Evolutionary conservation across 2,329 filamentous ascomycete genomes (phyloP), one percentile per base, ranked within the genome.

Genomic region (Neofusicoccum kwambonambiense): DNA sequence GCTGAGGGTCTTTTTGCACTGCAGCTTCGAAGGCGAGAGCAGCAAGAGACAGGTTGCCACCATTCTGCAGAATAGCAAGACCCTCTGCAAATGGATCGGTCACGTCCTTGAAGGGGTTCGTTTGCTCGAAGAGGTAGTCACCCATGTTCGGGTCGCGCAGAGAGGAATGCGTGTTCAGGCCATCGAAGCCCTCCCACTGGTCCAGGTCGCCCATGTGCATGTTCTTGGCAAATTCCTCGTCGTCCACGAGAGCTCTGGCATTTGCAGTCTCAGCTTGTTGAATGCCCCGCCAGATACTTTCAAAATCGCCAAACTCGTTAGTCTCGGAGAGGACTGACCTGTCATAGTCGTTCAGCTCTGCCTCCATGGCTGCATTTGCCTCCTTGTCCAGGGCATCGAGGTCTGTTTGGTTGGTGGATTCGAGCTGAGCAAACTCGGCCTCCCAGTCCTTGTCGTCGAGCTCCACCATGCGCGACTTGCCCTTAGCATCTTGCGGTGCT

Each of bases 1-100:
- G 94, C 63, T 90, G 84, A 0, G 92, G 87, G 67, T 97, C 88
- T 79, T 94, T 93, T 77, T 97, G 93, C 4, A 94, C 92, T 1
- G 95, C 95, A 17, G 95, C 93, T 79, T 99, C 95, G 71, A 99
- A 99, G 0, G 95, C 95, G 56, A 99, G 82, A 0, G 95, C 93
- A 6, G 95, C 95, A 19, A 99, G 83, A 0, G 93, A 97, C 8
- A 99, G 85, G 75, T 98, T 99, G 12, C 95, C 95, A 51, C 95
- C 93, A 72, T 95, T 91, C 67, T 90, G 88, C 87, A 99, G 92
- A 67, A 99, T 97, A 73, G 92, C 90, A 69, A 97, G 86, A 52
- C 95, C 95, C 79, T 98, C 93, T 64, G 94, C 91, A 73, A 96
- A 99, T 0, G 95, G 92, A 74, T 96, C 93, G 64, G 82, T 84